Evolutionary conservation across 345 rosid species (phyloP).

Genomic region (Eucalyptus sp.): DNA sequence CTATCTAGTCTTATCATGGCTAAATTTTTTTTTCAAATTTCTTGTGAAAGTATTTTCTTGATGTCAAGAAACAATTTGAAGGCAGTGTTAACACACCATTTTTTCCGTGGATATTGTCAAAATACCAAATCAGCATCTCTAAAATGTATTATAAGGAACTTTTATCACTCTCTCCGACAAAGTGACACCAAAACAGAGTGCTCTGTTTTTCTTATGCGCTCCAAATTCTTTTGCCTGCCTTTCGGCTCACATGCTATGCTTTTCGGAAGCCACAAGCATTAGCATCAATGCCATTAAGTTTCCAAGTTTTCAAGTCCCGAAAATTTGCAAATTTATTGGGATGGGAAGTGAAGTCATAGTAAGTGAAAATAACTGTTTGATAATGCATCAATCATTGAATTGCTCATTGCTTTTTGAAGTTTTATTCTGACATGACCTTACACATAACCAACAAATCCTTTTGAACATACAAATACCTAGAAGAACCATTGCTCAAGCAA

Average conservation of each 20-base stretch:
- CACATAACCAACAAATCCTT: not conserved
- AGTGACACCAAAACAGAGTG: not conserved
- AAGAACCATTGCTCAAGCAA: no score
- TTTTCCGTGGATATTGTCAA: not conserved
- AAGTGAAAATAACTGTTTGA: not conserved
- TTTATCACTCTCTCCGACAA: not conserved
- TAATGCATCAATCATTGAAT: not conserved
- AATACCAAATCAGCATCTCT: not conserved
- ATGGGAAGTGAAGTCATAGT: not conserved
- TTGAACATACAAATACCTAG: not conserved
- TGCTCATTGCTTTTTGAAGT: not conserved
- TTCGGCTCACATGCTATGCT: not conserved
- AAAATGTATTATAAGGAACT: not conserved
- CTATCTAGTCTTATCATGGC: no score
- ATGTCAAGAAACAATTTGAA: not conserved
- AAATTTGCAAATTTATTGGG: not conserved
- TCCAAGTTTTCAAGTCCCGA: not conserved
- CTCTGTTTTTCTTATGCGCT: not conserved
- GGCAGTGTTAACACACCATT: not conserved
- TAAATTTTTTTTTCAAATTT: no score
- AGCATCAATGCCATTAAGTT: not conserved
- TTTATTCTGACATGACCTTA: no score
- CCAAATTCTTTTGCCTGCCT: not conserved
- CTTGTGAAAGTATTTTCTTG: not conserved
- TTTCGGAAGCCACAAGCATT: not conserved